Base-by-base conservation (phyloP, 2,329 filamentous ascomycete species). In the Myriosclerotinia scirpicola region DNA sequence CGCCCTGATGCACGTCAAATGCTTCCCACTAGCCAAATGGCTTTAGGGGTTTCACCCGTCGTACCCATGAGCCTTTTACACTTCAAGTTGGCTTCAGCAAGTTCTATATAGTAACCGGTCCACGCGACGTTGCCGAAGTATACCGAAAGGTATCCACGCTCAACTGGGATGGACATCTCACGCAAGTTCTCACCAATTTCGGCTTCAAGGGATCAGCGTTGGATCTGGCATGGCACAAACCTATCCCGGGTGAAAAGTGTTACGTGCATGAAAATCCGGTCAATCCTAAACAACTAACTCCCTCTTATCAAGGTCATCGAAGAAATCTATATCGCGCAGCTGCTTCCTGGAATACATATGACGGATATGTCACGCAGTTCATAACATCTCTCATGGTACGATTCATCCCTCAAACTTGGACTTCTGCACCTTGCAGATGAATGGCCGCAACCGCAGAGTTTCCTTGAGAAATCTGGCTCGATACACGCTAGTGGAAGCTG, bases 251-350 rank as follows among this genome's bases (percentile, higher is more conserved):
- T 22, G 58, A 61, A 14, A 52, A 61, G 38, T 61, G 58, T 20
- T 61, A 62, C n/a, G 30, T 62, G 59, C 59, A 62, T 38, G 52
- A 62, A 8, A 53, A 62, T 30, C 59, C 59, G 6, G 59, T 52
- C 34, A 62, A 62, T n/a, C 59, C 59, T 22, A 62, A 62, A 46
- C 59, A 62, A 30, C 26, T 26, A 62, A 30, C 26, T 26, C 17
- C 26, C 46, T 38, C n/a, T 62, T 2, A 30, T 62, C 30, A 62
- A 62, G 11, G 22, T 62, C 46, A 62, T 62, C 20, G 59, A 62
- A 36, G 59, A 62, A n/a, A 30, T 62, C 1, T 62, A 62, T 36
- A 62, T 62, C 20, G 59, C 59, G 15, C 59, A 62, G n/a, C 30
- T 62, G 14, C 59, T 62, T 20, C 59, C 59, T 22, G 59, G 59